These are phyloP conservation scores for Trichosanthes truncata DNA, from an alignment of 306 rosid genomes.

Conservation along the genomic window DNA sequence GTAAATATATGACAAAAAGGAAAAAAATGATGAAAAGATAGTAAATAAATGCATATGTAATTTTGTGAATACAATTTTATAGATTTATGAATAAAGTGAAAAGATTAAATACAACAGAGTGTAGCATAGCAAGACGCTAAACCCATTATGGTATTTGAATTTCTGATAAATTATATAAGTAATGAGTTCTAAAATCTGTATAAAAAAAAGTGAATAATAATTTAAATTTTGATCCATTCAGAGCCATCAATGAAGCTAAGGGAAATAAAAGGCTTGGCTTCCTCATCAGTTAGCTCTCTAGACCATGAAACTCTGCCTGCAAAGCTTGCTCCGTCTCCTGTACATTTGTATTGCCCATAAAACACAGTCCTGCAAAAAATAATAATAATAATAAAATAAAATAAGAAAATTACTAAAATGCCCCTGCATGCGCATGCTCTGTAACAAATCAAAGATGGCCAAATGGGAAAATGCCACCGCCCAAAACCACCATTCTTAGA, in stretches of 20 bases:
- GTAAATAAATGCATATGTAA: background rate
- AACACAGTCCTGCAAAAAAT: constrained; percentile 64
- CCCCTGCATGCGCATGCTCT: background rate
- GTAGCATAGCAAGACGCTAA: background rate
- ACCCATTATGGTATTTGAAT: background rate
- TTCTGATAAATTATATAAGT: background rate
- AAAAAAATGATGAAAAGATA: too few relatives aligned
- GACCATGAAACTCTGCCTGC: constrained; percentile 98
- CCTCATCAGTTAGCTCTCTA: constrained; percentile 80
- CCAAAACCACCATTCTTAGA: background rate
- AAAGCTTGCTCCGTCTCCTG: constrained; percentile 70
- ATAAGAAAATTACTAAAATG: background rate
- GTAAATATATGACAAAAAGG: background rate
- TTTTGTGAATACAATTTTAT: background rate
- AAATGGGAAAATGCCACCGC: background rate
- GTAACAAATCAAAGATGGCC: background rate
- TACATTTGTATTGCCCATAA: constrained; percentile 94
- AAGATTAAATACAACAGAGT: background rate
- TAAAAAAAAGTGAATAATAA: background rate
- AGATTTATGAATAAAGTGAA: background rate
- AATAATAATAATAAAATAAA: too few relatives aligned
- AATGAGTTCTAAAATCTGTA: background rate
- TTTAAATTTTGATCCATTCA: constrained; percentile 66
- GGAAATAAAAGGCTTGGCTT: constrained; percentile 85
- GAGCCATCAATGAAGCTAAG: constrained; percentile 78